Evolutionary conservation across 2,329 filamentous ascomycete genomes (phyloP), one percentile per base, ranked within the genome.

Genomic region (Penicillium expansum): DNA sequence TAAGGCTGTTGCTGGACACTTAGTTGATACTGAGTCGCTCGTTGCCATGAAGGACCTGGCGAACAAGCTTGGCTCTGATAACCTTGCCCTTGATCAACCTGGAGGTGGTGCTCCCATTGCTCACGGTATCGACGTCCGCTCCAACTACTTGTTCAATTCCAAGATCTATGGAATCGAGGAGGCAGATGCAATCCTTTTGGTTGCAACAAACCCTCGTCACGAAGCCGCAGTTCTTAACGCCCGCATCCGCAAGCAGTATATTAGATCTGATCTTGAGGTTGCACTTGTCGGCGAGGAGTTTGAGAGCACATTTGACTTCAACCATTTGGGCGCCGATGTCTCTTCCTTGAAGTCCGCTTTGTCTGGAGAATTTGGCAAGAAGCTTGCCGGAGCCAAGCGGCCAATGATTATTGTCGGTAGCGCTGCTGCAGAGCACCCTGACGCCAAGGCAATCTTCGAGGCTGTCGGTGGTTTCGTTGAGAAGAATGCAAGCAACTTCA

Each of bases 331-430:
- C 64, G 80, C 83, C 50, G 90, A 93, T 74, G 83, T 89, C 59
- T 85, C 85, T 32, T 86, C 92, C 56, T 81, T 99, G 33, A 96
- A 97, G 83, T 83, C 86, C 69, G 90, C 90, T 45, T 86, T 99
- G 56, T 81, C 89, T 50, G 93, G 94, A 39, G 81, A 87, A 32
- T 99, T 97, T 72, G 93, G 93, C 74, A 92, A 97, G 85, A 96
- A 92, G 80, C 86, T 99, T 53, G 84, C 89, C 69, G 80, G 84
- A 51, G 92, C 94, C 43, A 89, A 97, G 84, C 88, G 86, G 68
- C 94, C 94, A 51, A 96, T 99, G 92, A 96, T 99, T 70, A 88
- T 99, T 59, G 87, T 97, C 56, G 94, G 94, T 63, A 96, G 92
- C 65, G 91, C 88, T 69, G 90, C 94, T 57, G 91, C 90, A 32